Base-by-base conservation (phyloP, 352 stramenopile species). In the Globisporangium nagaii region DNA sequence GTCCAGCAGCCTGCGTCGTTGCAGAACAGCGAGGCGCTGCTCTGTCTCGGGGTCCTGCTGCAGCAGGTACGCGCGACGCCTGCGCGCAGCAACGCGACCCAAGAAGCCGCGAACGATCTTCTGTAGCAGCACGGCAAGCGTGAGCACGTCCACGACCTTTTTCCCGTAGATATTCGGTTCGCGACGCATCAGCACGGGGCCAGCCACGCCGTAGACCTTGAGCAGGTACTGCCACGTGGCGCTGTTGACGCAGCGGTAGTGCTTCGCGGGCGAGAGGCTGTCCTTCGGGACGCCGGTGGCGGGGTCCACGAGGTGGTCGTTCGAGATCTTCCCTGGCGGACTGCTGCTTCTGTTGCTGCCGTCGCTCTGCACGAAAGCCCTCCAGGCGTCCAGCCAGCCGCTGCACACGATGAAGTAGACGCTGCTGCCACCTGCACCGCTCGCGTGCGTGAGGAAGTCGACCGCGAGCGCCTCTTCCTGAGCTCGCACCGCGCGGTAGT, bases 161-260 rank as follows among this genome's bases (percentile, higher is more conserved):
- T 37, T 35, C 2, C 60, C 62, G 50, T 87, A 84, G 41, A 90
- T 84, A 17, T 43, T 65, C 2, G 75, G 56, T 0, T 62, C 64
- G 53, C 66, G 71, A 19, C 79, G 75, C 8, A 71, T 57, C 13
- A 90, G 66, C 12, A 66, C 51, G 1, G 79, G 75, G 0, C 73
- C 75, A 13, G 37, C 22, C 13, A 76, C 73, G 3, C 73, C 62
- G 58, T 90, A 87, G 30, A 86, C 65, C 2, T 60, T 30, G 13
- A 53, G 30, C 39, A 83, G 63, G 30, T 76, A 86, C 55, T 66
- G 49, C 75, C 79, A 90, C 54, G 72, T 75, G 30, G 57, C 60
- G 20, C 64, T 62, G 43, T 85, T 84, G 15, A 90, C 54, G 53
- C 75, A 84, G 10, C 79, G 75, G 61, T 90, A 90, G 54, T 86